Conservation (phyloP, 495 filamentous ascomycete species). For the Talaromyces borbonicus region DNA sequence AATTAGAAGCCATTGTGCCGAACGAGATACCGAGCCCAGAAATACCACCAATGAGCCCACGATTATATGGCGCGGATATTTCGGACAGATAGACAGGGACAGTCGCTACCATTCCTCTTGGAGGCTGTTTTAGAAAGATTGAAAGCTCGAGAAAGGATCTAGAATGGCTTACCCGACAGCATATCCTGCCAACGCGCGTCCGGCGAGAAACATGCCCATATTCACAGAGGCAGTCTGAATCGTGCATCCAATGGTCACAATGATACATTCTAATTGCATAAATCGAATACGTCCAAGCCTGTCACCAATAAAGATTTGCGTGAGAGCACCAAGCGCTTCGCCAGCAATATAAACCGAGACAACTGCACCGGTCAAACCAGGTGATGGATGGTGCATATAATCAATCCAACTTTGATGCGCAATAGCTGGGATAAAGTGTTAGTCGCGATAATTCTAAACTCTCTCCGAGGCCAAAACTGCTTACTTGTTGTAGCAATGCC, state of each 20-base stretch:
- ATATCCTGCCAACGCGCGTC: constrained; percentile 43
- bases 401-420: constrained; percentile 51
- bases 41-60: constrained; percentile 49
- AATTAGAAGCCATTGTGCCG: constrained; percentile 49
- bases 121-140: background rate
- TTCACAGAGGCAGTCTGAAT: constrained; percentile 50
- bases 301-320: constrained; percentile 44
- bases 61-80: constrained; percentile 41
- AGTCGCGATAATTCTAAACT: background rate
- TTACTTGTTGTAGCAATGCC: constrained; percentile 51
- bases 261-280: constrained; percentile 47
- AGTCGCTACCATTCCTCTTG: constrained; percentile 43
- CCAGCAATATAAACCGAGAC: constrained; percentile 53
- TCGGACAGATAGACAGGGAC: constrained; percentile 52
- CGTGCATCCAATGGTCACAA: constrained; percentile 46
- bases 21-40: constrained; percentile 49
- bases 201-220: constrained; percentile 51
- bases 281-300: constrained; percentile 47
- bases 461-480: no score
- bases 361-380: constrained; percentile 47
- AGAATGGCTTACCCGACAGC: constrained; percentile 38
- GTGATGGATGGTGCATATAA: constrained; percentile 46
- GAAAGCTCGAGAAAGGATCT: background rate
- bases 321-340: constrained; percentile 43
- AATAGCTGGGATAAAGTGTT: constrained; percentile 30